Evolutionary conservation across 257 asterid species (phyloP), one percentile per base, ranked within the genome.

Genomic region (Solanum etuberosum): DNA sequence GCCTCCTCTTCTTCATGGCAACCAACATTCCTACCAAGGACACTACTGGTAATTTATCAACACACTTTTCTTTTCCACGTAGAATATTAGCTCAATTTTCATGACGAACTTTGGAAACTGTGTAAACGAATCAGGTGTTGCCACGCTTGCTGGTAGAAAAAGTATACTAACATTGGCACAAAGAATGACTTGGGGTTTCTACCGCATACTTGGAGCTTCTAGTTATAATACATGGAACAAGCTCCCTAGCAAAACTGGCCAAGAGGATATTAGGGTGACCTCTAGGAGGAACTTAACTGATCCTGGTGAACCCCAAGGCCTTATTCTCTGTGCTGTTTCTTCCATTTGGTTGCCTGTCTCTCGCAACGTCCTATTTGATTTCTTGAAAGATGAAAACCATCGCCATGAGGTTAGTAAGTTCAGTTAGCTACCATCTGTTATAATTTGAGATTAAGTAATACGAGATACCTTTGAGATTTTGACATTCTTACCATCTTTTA

Each of bases 101-200:
- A 25, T 65, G 72, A 65, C 9, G 1, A 65, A 20, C 34, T 25
- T 11, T 16, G 35, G 63, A 18, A 54, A 54, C 43, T 71, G 7
- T 34, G 43, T 37, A 23, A 73, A 73, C 9, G 11, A 74, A 90
- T 40, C 90, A 97, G 99, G 99, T 5, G 95, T 95, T 63, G 88
- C 95, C 48, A 97, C 98, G 0, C 90, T 91, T 84, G 98, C 98
- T 29, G 99, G 99, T 89, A 90, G 98, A 78, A 97, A 93, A 92
- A 97, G 97, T 93, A 90, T 93, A 13, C 83, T 97, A 37, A 92
- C 92, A 38, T 40, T 97, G 91, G 98, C 98, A 3, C 96, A 97
- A 76, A 91, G 99, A 89, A 95, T 94, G 98, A 94, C 90, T 63
- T 81, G 87, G 86, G 90, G 93, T 87, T 94, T 94, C 83, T 94